Base-by-base conservation (phyloP, 2,329 filamentous ascomycete species). In the Chrysoporthe puriensis region DNA sequence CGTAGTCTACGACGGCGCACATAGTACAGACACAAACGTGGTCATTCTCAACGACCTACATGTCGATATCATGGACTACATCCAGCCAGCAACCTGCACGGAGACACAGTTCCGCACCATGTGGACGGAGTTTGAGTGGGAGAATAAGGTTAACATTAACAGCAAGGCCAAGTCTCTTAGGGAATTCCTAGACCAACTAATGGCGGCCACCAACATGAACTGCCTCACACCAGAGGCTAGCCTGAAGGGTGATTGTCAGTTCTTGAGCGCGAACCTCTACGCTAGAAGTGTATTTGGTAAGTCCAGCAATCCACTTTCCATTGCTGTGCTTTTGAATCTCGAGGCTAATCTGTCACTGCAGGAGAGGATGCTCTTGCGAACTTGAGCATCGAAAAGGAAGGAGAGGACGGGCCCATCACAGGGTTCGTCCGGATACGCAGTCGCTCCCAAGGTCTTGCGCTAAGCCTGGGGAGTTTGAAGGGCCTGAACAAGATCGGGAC, bases 121-220 rank as follows among this genome's bases (percentile, higher is more conserved):
- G 96, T 99, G 96, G 96, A 99, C 96, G 48, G 96, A 99, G 78
- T 99, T 99, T 73, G 96, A 99, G 79, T 99, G 96, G 96, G 96
- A 99, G 85, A 99, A 99, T 84, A 99, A 99, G 87, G 95, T 99
- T 80, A 99, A 99, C 83, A 98, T 99, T 83, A 97, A 97, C 82
- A 96, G 93, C 71, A 98, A 97, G 85, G 93, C 93, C 73, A 97
- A 95, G 84, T 91, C 88, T 40, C 85, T 99, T 70, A 89, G 95
- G 62, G 93, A 96, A 26, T 99, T 99, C 88, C 83, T 99, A 71
- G 91, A 93, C 73, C 91, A 97, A 78, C 84, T 99, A 69, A 98
- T 98, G 96, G 93, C 94, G 70, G 95, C 92, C 78, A 99, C 96
- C 64, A 98, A 99, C 81, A 99, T 99, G 96, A 96, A 90, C 78